Conservation (phyloP, 495 filamentous ascomycete species). For the Neurospora hispaniola region DNA sequence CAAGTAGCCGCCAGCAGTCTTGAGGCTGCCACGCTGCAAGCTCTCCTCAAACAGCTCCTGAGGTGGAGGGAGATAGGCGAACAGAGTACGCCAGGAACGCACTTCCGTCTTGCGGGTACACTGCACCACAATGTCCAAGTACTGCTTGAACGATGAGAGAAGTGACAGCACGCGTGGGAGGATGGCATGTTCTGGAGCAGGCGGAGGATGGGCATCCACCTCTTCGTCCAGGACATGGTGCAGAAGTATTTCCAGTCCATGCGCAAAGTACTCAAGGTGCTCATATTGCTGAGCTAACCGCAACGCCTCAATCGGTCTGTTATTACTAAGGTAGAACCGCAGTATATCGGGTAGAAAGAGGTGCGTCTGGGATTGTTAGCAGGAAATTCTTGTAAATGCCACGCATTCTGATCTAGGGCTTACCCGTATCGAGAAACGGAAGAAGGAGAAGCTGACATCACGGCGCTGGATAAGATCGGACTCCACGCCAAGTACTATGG, state of each 20-base stretch:
- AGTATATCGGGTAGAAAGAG: conserved; percentile 86
- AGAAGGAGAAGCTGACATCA: conserved; percentile 77
- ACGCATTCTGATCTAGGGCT: conserved; percentile 13
- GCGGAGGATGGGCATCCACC: conserved; percentile 57
- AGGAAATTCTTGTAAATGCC: neutral
- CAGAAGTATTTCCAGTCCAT: conserved; percentile 84
- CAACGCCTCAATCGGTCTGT: conserved; percentile 63
- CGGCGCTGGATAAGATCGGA: conserved; percentile 83
- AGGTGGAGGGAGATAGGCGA: conserved; percentile 78
- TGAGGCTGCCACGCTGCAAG: conserved; percentile 69
- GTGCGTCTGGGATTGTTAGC: conserved; percentile 48
- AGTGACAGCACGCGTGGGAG: conserved; percentile 83
- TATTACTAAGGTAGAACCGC: conserved; percentile 59
- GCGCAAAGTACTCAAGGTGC: conserved; percentile 78
- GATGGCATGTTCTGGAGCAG: conserved; percentile 57
- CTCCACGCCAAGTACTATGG: conserved; percentile 82
- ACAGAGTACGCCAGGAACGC: conserved; percentile 87
- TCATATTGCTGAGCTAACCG: conserved; percentile 73
- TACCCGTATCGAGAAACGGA: conserved; percentile 74
- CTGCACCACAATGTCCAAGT: conserved; percentile 91
- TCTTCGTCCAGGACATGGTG: conserved; percentile 93
- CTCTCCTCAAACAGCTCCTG: conserved; percentile 88
- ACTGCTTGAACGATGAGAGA: conserved; percentile 77
- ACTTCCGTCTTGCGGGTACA: conserved; percentile 97
- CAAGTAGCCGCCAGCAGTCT: conserved; percentile 92